Evolutionary conservation across 495 filamentous ascomycete species (phyloP), one percentile per base, ranked within the genome.

Genomic region (Talaromyces wortmannii): DNA sequence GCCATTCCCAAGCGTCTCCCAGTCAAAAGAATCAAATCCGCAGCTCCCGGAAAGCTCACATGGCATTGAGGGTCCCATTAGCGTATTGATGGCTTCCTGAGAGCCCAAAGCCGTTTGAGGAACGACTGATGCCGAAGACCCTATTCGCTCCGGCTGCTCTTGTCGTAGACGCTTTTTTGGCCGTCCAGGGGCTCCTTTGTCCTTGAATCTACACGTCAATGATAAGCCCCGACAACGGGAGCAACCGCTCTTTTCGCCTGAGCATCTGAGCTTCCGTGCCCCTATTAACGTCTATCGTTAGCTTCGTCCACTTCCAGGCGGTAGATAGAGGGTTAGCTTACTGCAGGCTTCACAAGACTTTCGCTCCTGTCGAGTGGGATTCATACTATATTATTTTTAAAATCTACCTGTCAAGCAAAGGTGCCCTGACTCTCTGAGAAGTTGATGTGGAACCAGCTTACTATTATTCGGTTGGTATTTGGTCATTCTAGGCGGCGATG

Each of bases 221-320:
- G 52, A 53, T 5, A 64, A 30, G 15, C 55, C 44, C 0, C 53
- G 55, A 36, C 63, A 66, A 15, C 63, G 57, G 23, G 63, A 61
- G 48, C 63, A 66, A 8, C 63, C 63, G 8, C 45, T 61, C 44
- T 61, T 63, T 44, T 66, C 63, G 3, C 63, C 63, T 31, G 63
- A 66, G 57, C 63, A 66, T 58, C 59, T 55, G 33, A 66, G 61
- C 55, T 66, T 66, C 23, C 63, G 59, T 0, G 63, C 31, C 13
- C 63, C 63, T 66, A n/a, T 23, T 8, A 1, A 10, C 36, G 36
- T 40, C 7, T 32, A 23, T 45, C 33, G 23, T 52, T 50, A 53
- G 32, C 33, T 43, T 29, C 8, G 4, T 23, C 23, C 23, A 23
- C 23, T 23, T 13, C 12, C 12, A 13, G 44, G 23, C 32, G 33